Base-by-base conservation (phyloP, 306 rosid genomes). In the Nissolia schottii region DNA sequence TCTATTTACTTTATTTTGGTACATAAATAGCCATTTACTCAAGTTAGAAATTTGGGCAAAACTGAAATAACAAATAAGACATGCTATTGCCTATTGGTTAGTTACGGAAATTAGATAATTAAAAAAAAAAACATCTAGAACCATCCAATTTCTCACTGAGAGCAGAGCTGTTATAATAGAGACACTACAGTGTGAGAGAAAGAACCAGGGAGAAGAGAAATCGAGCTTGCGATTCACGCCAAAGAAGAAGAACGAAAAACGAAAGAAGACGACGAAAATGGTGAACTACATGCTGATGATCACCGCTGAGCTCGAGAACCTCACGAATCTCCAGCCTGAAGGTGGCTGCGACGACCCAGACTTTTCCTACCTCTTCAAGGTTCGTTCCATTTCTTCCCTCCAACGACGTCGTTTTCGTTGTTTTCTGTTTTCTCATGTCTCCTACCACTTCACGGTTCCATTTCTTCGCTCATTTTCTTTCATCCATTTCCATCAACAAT, bases 331-430 rank as follows among this genome's bases (percentile, higher is more conserved):
- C 59, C 83, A 91, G 86, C 98, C 98, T 5, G 89, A 89, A 71
- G 91, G 67, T 64, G 97, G 98, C 53, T 87, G 92, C 83, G 91
- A 91, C 25, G 98, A 91, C 11, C 85, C 96, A 19, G 54, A 91
- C 51, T 94, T 91, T 88, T 20, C 96, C 61, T 91, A 80, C 82
- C 74, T 89, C 80, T 91, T 94, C 87, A 94, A 94, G 94, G 98
- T 91, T 8, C 54, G 58, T 49, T 20, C 37, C 29, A 1, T 0
- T 62, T 56, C 5, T 5, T 67, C 60, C 48, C 15, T 53, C 25
- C 45, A 31, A 25, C 19, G 18, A 9, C 1, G 16, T 35, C 18
- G 4, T 19, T 1, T 43, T 43, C 50, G 2, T 43, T 13, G 13
- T 4, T 45, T 1, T 5, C 6, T 45, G 1, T 2, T 45, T 45